Evolutionary conservation across 106 monocot species (phyloP), one percentile per base, ranked within the genome.

Genomic region (Dioscorea zingiberensis): DNA sequence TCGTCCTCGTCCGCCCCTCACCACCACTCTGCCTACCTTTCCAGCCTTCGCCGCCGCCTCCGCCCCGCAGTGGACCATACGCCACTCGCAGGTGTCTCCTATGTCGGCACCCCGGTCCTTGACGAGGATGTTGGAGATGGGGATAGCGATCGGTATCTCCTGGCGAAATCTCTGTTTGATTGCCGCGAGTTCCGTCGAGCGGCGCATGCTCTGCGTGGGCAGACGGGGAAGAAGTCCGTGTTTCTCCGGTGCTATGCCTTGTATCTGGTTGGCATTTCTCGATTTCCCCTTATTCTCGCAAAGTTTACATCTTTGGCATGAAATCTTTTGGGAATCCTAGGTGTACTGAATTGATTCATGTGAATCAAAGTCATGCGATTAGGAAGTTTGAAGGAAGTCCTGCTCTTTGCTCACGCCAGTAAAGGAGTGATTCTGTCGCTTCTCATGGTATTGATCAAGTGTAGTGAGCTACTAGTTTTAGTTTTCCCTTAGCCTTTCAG

Each of bases 161-260:
- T 99, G 28, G 98, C 93, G 1, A 93, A 89, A 81, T 74, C 86
- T 9, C 89, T 87, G 61, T 93, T 98, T 58, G 93, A 99, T 65
- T 89, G 98, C 66, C 80, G 80, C 65, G 98, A 99, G 84, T 99
- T 78, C 57, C 79, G 89, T 18, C 61, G 93, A 63, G 93, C 98
- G 2, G 89, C 89, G 19, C 84, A 93, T 26, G 77, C 63, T 12
- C 84, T 99, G 24, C 60, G 79, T 7, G 77, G 67, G 21, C 82
- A 87, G 59, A 70, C 49, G 11, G 84, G 80, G 54, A 75, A 61
- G 57, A 99, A 84, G 64, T 78, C 86, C 4, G 76, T 80, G 47
- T 99, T 93, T 65, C 76, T 99, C 24, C 71, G 93, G 23, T 86
- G 84, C 77, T 93, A 93, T 49, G 81, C 98, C 5, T 84, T 87